A percentile compares a stretch with the other conserved stretches of the same genome.
phyloP scores from a whole-genome alignment of 129 eudicot genomes.

The Mikania micrantha region DNA sequence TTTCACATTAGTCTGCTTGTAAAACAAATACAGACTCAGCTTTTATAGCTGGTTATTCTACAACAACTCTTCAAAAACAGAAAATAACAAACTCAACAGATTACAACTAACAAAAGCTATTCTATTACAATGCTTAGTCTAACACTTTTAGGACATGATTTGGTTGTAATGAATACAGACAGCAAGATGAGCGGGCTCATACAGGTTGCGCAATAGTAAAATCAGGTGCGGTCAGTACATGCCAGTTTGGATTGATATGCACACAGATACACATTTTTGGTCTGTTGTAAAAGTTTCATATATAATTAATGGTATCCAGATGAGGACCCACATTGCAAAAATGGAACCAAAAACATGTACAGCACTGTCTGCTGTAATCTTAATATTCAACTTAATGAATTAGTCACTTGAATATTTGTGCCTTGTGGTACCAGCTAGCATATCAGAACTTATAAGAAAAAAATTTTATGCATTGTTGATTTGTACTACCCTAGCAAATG shows the following conservation, averaged over 20 bases:
- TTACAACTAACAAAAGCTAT: too few relatives aligned
- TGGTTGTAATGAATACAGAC: background rate
- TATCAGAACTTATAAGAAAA: background rate
- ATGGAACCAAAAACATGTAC: too few relatives aligned
- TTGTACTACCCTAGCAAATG: background rate
- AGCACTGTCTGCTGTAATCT: background rate
- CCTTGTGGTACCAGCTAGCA: background rate
- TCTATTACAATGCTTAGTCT: too few relatives aligned
- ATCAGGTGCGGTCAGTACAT: background rate
- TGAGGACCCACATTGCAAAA: too few relatives aligned
- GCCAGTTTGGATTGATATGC: background rate
- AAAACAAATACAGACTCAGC: too few relatives aligned
- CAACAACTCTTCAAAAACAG: too few relatives aligned
- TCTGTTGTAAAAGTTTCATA: background rate
- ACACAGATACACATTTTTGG: background rate
- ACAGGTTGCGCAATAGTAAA: background rate
- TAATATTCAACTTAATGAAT: background rate
- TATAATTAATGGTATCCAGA: background rate
- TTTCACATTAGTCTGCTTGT: too few relatives aligned
- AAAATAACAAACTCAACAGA: too few relatives aligned
- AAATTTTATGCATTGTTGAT: background rate
- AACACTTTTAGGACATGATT: background rate
- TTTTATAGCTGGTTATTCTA: too few relatives aligned
- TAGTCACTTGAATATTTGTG: background rate
- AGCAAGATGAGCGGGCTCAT: background rate